These are phyloP conservation scores for Colletotrichum ledebouriae DNA, from an alignment of 2,329 filamentous ascomycete genomes.

Conservation along the genomic window DNA sequence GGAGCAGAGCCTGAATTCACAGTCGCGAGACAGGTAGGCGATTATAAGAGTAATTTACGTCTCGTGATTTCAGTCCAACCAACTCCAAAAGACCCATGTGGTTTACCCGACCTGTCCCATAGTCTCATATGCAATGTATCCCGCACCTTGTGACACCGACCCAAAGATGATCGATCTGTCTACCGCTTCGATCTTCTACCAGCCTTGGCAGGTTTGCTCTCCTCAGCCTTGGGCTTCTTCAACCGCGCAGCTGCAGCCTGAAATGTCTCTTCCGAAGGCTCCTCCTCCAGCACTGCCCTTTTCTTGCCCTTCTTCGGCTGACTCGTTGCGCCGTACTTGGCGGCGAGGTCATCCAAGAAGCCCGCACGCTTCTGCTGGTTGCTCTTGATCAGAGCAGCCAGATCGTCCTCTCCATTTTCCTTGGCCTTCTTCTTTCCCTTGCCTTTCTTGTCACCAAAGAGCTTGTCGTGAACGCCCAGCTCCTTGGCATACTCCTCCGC, in stretches of 20 bases:
- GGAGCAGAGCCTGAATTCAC: too few species aligned
- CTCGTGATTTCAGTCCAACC: conserved; percentile 8
- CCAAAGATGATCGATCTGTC: neutral
- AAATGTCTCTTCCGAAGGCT: conserved; percentile 73
- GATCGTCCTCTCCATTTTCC: conserved; percentile 61
- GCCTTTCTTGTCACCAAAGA: conserved; percentile 65
- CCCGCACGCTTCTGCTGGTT: conserved; percentile 74
- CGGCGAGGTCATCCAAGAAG: conserved; percentile 81
- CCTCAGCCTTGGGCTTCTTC: conserved; percentile 51
- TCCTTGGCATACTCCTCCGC: conserved; percentile 83
- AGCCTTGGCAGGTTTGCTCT: conserved; percentile 29
- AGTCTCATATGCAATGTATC: conserved; percentile 1
- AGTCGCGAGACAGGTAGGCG: neutral
- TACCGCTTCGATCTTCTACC: conserved; percentile 32
- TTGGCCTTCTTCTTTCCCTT: conserved; percentile 55
- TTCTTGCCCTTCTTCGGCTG: conserved; percentile 67
- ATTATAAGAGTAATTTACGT: neutral
- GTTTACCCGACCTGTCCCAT: conserved; percentile 24
- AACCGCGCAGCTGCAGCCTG: conserved; percentile 68
- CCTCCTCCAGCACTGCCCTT: conserved; percentile 71
- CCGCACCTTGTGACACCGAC: conserved; percentile 29
- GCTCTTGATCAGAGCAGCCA: conserved; percentile 82
- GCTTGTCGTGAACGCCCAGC: conserved; percentile 78
- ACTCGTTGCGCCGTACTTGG: conserved; percentile 74
- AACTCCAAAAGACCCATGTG: conserved; percentile 40